These are phyloP conservation scores for Albizia julibrissin DNA, from an alignment of 306 rosid species.

Conservation along the genomic window DNA sequence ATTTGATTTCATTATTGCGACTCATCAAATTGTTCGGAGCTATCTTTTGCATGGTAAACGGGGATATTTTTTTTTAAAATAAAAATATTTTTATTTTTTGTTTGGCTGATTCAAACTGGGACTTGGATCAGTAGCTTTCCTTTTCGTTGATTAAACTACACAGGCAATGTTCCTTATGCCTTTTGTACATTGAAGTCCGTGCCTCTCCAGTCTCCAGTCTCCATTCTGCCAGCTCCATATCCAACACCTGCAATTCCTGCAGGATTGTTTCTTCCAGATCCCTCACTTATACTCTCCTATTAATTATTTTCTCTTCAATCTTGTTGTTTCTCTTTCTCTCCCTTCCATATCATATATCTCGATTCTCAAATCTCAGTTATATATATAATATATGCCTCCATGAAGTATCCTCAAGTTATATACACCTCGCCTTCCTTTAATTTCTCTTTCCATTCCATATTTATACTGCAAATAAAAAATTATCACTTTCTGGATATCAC, in stretches of 20 bases:
- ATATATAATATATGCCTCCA: too few relatives aligned
- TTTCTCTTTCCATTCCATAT: background rate
- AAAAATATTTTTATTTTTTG: slow-evolving; percentile 1
- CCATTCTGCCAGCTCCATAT: slow-evolving; percentile 41
- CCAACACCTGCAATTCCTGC: slow-evolving; percentile 43
- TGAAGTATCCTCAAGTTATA: background rate
- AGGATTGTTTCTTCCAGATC: slow-evolving; percentile 43
- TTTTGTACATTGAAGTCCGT: slow-evolving; percentile 72
- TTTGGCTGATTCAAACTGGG: slow-evolving; percentile 53
- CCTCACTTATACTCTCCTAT: slow-evolving; percentile 3
- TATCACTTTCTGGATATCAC: background rate
- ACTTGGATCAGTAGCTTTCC: slow-evolving; percentile 50
- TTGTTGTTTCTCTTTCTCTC: slow-evolving; percentile 24
- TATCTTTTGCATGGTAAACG: slow-evolving; percentile 52
- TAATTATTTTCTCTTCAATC: slow-evolving; percentile 15
- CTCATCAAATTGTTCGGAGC: background rate
- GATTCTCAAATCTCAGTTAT: background rate
- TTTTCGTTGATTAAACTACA: slow-evolving; percentile 80
- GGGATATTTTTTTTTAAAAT: background rate
- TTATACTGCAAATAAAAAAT: background rate
- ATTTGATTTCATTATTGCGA: slow-evolving; percentile 1
- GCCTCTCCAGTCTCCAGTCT: slow-evolving; percentile 36
- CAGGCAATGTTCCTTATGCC: slow-evolving; percentile 88
- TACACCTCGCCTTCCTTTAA: background rate
- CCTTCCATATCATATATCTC: background rate